Evolutionary conservation across 2,329 filamentous ascomycete species (phyloP), one percentile per base, ranked within the genome.

Genomic region (Cercospora nicotianae): DNA sequence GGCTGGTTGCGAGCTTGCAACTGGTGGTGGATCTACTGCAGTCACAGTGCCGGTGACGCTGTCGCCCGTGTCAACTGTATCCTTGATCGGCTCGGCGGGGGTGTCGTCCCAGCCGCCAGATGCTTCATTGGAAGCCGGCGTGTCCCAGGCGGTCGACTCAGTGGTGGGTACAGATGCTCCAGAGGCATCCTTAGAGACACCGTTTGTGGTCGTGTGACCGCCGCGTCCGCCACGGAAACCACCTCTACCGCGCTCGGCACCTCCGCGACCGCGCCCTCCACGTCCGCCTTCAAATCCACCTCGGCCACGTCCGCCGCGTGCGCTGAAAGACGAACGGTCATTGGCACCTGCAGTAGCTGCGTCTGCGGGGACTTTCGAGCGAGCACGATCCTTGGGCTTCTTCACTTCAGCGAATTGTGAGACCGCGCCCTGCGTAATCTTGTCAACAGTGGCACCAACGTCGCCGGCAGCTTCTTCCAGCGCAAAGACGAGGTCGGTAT

Each of bases 401-500:
- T 91, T 92, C 73, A 95, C 91, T 80, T 94, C 91, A 75, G 89
- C 90, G 88, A 93, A 95, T 83, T 93, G 91, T 72, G 91, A 89
- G 76, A 94, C 90, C 72, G 88, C 87, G 76, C 92, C 92, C 81
- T 94, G 90, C 75, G 90, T 88, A 80, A 95, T 94, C 80, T 89
- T 89, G 76, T 91, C 89, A 78, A 92, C 91, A 72, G 91, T 88
- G 75, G 87, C 82, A 74, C 91, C 87, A 76, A 93, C 85, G 81
- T 85, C 91, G 75, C 91, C 92, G 75, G 92, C 87, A 66, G 90
- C 91, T 84, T 99, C 95, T 81, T 96, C 89, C 68, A 99, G 86
- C 70, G 94, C 94, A 80, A 95, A 95, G 72, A 98, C 89, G 72
- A 98, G 88, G 80, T 98, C 94, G 80, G 94, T 92, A 77, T 97